Base-by-base conservation (phyloP, 805 yeast genomes). In the Metschnikowia kunwiensis region DNA sequence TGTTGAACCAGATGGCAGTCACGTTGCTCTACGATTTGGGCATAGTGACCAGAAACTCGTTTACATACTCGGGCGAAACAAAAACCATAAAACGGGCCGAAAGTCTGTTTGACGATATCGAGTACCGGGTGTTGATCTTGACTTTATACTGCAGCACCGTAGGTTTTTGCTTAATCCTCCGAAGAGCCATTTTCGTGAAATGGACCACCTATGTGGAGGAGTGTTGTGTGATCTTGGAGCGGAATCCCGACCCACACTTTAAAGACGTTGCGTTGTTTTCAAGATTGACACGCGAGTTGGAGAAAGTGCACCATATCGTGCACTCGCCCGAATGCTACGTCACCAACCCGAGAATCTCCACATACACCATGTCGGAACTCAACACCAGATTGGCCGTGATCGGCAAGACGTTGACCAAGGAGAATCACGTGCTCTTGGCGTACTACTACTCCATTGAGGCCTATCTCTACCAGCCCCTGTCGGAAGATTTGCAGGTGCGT, bases 21-120 rank as follows among this genome's bases (percentile, higher is more conserved):
- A 68, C 82, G 4, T 66, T 88, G 58, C 72, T 84, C 2, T 82
- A 78, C 49, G 96, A 88, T 55, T 60, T 88, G 36, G 95, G 95
- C 0, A 69, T 87, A 5, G 76, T 77, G 16, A 76, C 82, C 18
- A 53, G 75, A 29, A 70, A 77, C 12, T 27, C 50, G 3, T 52
- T 38, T 40, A 39, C 43, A 13, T 56, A 42, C 32, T 41, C 36
- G n/a, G 35, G 30, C 16, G 44, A 44, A 5, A 30, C 36, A 7
- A 41, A 41, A 21, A 22, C 29, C 26, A 28, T 38, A 25, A 32
- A 35, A 7, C 43, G 40, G 32, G 25, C 51, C 10, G 43, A 31
- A 24, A 50, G 44, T 7, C 50, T 45, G 26, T 32, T 42, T n/a
- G 36, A 47, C 14, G 60, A 63, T 18, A 41, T 65, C 5, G 83